Base-by-base conservation (phyloP, 2,329 filamentous ascomycete species). In the Plectosphaerella cucumerina region DNA sequence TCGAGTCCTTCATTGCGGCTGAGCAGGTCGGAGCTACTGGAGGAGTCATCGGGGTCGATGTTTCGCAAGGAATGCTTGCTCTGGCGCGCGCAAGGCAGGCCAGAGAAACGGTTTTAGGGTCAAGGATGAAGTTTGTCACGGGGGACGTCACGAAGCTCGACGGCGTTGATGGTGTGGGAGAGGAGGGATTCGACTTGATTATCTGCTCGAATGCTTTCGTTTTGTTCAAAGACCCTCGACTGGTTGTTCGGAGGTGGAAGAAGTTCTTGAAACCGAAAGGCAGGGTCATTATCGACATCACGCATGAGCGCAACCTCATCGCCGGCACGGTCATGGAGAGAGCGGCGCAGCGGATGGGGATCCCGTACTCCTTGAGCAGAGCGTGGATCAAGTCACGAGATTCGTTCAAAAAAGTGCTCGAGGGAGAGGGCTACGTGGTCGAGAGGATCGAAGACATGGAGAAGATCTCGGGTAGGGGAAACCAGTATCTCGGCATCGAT, bases 141-240 rank as follows among this genome's bases (percentile, higher is more conserved):
- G 61, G 66, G 20, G 62, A 64, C 46, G 62, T 61, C 15, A 62
- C 61, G 18, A 31, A 62, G n/a, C 53, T 70, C 31, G 47, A 48
- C 2, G 50, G 47, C 2, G 53, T 60, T 9, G 48, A 50, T 18
- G 56, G 55, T 15, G 47, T 64, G 6, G 54, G 48, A 10, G 56
- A 44, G 9, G 26, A 11, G 6, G 12, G 26, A 3, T 69, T 68
- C 33, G 64, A 69, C 35, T 50, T 59, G 14, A 55, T 68, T 2
- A 44, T 69, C n/a, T 70, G 65, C 55, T 68, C 60, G 14, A 67
- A 56, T 50, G 65, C 64, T 2, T 67, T 70, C 44, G 62, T 68
- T 8, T 60, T 70, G 5, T 58, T 69, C 12, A 52, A 59, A 18
- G 44, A 63, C 3, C 62, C 64, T 1, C 56, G 56, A 1, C 35